Percentiles rank a stretch among this genome's conserved stretches.
These are phyloP conservation scores for Oxytropis ochrocephala DNA, from an alignment of 306 rosid species.

Conservation along the genomic window DNA sequence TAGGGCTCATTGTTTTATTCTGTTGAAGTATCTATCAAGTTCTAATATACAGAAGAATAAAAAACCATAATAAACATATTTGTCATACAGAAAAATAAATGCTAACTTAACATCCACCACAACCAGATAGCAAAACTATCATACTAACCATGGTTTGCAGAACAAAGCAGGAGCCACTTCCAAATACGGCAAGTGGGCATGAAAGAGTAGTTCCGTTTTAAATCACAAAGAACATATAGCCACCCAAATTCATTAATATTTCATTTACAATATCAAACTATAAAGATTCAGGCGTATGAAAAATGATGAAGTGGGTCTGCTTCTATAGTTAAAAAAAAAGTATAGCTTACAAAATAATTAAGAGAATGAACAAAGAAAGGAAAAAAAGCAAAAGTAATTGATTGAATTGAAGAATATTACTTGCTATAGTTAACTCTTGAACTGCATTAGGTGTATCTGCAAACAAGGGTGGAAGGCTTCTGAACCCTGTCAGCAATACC, in stretches of 20 bases:
- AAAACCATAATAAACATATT: neutral
- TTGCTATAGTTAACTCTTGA: slow-evolving; percentile 72
- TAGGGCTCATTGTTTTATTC: neutral
- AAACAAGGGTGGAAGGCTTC: slow-evolving; percentile 93
- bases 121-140: neutral
- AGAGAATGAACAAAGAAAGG: neutral
- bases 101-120: neutral
- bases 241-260: neutral
- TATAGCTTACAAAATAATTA: neutral
- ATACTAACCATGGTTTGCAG: neutral
- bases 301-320: neutral
- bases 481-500: slow-evolving; percentile 71
- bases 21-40: neutral
- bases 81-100: neutral
- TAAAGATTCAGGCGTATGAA: no score
- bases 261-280: neutral
- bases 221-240: neutral
- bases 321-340: neutral
- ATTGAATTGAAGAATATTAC: slow-evolving; percentile 42
- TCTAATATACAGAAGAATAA: neutral
- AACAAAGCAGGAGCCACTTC: no score
- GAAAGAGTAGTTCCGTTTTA: neutral
- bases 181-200: no score
- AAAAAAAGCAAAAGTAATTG: neutral
- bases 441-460: slow-evolving; percentile 65